Base-by-base conservation (phyloP, 106 monocot genomes). In the Alisma plantagoaquatica region DNA sequence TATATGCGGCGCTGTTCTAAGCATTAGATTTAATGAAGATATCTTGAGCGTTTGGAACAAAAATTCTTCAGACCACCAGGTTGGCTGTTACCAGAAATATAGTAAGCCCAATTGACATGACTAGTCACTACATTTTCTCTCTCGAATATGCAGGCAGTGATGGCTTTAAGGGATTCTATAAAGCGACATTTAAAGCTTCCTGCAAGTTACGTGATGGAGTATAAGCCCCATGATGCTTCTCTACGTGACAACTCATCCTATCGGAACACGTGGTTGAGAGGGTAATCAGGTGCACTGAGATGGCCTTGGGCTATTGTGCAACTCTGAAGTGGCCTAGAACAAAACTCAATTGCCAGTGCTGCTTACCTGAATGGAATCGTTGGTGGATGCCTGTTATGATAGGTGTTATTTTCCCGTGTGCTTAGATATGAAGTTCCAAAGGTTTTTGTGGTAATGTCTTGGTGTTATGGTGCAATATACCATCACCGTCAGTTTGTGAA, bases 41-140 rank as follows among this genome's bases (percentile, higher is more conserved):
- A 85, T 96, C 25, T 43, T 96, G 31, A 88, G 96, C 31, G 84
- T 96, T 19, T 96, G 96, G 96, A 96, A 96, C 51, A 72, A 88
- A 17, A 74, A 84, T 63, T 74, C 96, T 46, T 81, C 88, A 18
- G 89, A 96, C 56, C 66, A 89, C 21, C 88, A 89, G 88, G 96
- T 86, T 59, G 28, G 35, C 35, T 38, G 9, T n/a, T n/a, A n/a
- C n/a, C n/a, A n/a, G n/a, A n/a, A n/a, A n/a, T n/a, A n/a, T n/a
- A n/a, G n/a, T n/a, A n/a, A n/a, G n/a, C n/a, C n/a, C n/a, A n/a
- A n/a, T n/a, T n/a, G n/a, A n/a, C n/a, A n/a, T n/a, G n/a, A n/a
- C n/a, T n/a, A 35, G 23, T 20, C 15, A 14, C 31, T 2, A 49
- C n/a, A 38, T 63, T 19, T 22, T 29, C 19, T 15, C 29, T 29